Evolutionary conservation across 805 yeast genomes (phyloP).

Genomic region (Metschnikowia cerradonensis): DNA sequence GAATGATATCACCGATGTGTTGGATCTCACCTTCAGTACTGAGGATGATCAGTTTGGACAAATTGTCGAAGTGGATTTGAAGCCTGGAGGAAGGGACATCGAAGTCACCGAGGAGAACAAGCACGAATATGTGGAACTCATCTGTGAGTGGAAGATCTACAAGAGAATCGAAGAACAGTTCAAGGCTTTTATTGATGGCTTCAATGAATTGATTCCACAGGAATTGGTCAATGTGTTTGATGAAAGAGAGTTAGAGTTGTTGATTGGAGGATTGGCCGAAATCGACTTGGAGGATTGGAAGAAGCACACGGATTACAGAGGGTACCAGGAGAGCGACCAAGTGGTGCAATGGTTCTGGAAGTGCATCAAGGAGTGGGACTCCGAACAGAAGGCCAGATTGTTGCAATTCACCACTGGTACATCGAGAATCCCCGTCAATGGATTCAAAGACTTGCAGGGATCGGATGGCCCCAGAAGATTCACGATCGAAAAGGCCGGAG

Average conservation of each 20-base stretch:
- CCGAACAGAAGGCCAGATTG: constrained; percentile 92
- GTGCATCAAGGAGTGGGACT: constrained; percentile 89
- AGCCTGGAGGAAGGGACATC: constrained; percentile 80
- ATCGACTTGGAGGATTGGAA: constrained; percentile 99
- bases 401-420: constrained; percentile 98
- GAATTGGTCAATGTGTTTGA: constrained; percentile 95
- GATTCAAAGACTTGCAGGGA: constrained; percentile 97
- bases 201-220: constrained; percentile 95
- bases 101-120: constrained; percentile 88
- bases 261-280: constrained; percentile 97
- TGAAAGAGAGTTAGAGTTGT: constrained; percentile 92
- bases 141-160: constrained; percentile 93
- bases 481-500: constrained; percentile 98
- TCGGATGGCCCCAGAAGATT: constrained; percentile 99
- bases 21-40: constrained; percentile 84
- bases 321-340: constrained; percentile 93
- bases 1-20: constrained; percentile 77
- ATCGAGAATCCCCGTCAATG: constrained; percentile 97
- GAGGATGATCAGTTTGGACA: constrained; percentile 96
- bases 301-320: constrained; percentile 97
- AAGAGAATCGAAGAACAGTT: constrained; percentile 94
- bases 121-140: constrained; percentile 89
- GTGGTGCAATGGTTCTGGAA: constrained; percentile 99
- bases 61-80: constrained; percentile 81
- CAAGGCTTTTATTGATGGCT: constrained; percentile 94